Percentiles rank a stretch among this genome's conserved stretches.
Conservation (phyloP, 1,284 basidiomycete genomes). For the Afroboletus lepidellus region DNA sequence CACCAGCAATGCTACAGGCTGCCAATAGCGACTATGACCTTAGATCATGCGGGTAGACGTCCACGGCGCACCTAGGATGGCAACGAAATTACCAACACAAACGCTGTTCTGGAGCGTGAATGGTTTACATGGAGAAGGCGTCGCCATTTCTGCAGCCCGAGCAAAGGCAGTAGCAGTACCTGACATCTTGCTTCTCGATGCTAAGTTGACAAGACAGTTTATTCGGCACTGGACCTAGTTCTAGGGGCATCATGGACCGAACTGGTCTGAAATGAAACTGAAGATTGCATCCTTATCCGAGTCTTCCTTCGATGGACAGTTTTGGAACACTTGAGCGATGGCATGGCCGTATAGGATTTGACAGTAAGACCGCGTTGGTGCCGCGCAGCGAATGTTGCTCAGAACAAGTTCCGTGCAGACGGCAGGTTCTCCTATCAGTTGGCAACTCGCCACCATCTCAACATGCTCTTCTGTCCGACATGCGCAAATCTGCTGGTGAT, state of each 20-base stretch:
- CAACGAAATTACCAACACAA: slow-evolving; percentile 25
- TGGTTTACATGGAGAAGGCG: slow-evolving; percentile 4
- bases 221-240: too few species aligned
- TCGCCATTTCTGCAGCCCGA: not conserved
- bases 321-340: too few species aligned
- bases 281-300: too few species aligned
- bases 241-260: slow-evolving; percentile 4
- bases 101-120: slow-evolving; percentile 14
- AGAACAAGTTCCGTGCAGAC: not conserved
- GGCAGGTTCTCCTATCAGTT: not conserved
- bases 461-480: slow-evolving; percentile 83
- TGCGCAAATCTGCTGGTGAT: slow-evolving; percentile 92
- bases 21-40: not conserved
- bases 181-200: slow-evolving; percentile 9
- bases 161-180: not conserved
- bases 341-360: too few species aligned
- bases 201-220: not conserved
- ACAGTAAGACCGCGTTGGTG: not conserved
- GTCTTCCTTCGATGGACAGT: too few species aligned
- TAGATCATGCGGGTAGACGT: not conserved
- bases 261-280: too few species aligned
- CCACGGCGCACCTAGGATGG: slow-evolving; percentile 18
- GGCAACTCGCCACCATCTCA: not conserved
- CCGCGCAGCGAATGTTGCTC: not conserved
- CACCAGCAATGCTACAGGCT: slow-evolving; percentile 19